Percentiles rank a stretch among this genome's conserved stretches.
phyloP scores from a whole-genome alignment of 2,329 filamentous ascomycete genomes.

The Epicoccum sorghinum region DNA sequence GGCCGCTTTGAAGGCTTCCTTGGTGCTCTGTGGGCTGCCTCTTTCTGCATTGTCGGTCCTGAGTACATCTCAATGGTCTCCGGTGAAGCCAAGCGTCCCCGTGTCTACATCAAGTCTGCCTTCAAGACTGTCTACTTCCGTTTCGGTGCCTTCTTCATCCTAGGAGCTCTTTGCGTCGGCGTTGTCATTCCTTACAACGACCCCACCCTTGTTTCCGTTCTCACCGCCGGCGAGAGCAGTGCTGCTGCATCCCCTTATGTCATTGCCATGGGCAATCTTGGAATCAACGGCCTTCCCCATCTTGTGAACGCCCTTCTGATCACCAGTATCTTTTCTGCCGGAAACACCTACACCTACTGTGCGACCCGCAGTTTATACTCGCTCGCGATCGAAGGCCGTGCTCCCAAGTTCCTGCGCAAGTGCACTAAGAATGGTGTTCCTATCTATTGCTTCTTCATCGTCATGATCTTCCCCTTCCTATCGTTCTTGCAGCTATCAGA shows the following conservation, averaged over 20 bases:
- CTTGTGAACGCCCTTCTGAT: constrained; percentile 63
- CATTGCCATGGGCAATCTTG: constrained; percentile 64
- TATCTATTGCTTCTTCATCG: constrained; percentile 71
- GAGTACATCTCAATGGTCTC: constrained; percentile 58
- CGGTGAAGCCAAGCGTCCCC: constrained; percentile 54
- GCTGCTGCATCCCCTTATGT: constrained; percentile 68
- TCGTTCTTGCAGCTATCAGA: constrained; percentile 76
- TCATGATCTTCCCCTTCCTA: constrained; percentile 71
- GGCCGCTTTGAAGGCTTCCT: constrained; percentile 48
- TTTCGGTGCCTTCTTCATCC: constrained; percentile 55
- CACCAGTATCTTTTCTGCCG: constrained; percentile 62
- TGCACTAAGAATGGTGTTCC: constrained; percentile 71
- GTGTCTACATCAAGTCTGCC: constrained; percentile 54
- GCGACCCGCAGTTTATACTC: constrained; percentile 61
- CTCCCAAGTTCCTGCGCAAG: constrained; percentile 61
- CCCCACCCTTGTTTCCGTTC: constrained; percentile 68
- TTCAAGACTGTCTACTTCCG: constrained; percentile 57
- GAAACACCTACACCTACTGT: constrained; percentile 62
- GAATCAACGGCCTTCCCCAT: constrained; percentile 60
- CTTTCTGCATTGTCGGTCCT: constrained; percentile 56
- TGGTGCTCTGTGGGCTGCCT: constrained; percentile 49
- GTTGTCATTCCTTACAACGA: constrained; percentile 67
- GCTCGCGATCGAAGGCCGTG: constrained; percentile 59
- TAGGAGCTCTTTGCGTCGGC: constrained; percentile 53
- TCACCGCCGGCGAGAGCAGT: constrained; percentile 35